These are phyloP conservation scores for Yamadazyma spencermartinsiae DNA, from an alignment of 1,139 yeast species.

Conservation along the genomic window DNA sequence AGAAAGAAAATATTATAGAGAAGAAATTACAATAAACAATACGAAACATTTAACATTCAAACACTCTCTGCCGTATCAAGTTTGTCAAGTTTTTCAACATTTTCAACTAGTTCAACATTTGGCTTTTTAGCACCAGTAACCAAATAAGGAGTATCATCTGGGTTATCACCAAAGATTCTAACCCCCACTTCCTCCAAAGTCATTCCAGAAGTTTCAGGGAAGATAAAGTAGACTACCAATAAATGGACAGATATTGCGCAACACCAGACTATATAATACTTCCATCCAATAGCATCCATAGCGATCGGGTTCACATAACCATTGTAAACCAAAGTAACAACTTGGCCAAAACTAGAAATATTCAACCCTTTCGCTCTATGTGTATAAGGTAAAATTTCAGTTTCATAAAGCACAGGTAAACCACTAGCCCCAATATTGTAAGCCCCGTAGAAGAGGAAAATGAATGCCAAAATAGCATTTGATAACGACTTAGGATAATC, in stretches of 20 bases:
- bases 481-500: slow-evolving; percentile 36
- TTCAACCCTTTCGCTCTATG: slow-evolving; percentile 48
- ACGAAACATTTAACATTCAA: no score
- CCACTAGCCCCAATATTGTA: slow-evolving; percentile 44
- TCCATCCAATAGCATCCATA: slow-evolving; percentile 59
- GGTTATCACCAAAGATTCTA: slow-evolving; percentile 44
- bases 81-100: not conserved
- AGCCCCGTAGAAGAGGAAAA: slow-evolving; percentile 38
- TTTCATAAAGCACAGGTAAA: slow-evolving; percentile 37
- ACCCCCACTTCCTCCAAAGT: slow-evolving; percentile 53
- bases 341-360: slow-evolving; percentile 29
- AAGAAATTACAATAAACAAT: no score
- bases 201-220: slow-evolving; percentile 54
- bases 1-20: no score
- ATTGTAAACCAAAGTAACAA: slow-evolving; percentile 24
- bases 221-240: slow-evolving; percentile 39
- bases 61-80: not conserved
- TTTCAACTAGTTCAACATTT: not conserved
- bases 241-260: slow-evolving; percentile 40
- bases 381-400: slow-evolving; percentile 47
- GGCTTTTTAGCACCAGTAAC: not conserved
- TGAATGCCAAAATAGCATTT: slow-evolving; percentile 48
- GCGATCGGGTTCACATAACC: slow-evolving; percentile 40
- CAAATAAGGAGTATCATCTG: slow-evolving; percentile 11
- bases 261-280: slow-evolving; percentile 52